Evolutionary conservation across 2,329 filamentous ascomycete species (phyloP).

Genomic region (Arthrobotrys iridis): DNA sequence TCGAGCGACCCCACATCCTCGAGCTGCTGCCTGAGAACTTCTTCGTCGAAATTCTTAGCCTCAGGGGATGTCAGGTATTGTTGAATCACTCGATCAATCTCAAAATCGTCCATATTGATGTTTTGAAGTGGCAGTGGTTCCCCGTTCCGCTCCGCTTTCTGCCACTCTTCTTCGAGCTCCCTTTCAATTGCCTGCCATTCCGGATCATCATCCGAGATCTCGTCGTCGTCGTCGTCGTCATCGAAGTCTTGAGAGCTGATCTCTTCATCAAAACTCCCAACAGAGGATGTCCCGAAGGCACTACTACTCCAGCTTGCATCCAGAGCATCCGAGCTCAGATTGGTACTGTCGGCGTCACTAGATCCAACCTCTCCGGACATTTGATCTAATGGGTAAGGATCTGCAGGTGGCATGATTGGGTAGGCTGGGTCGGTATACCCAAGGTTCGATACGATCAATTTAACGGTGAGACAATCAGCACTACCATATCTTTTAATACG

Average conservation of each 20-base stretch:
- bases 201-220: conserved; percentile 1
- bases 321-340: not conserved
- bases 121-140: not conserved
- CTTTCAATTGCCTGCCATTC: conserved; percentile 15
- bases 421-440: conserved; percentile 7
- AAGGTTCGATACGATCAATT: conserved; percentile 10
- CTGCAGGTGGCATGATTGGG: not conserved
- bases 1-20: not conserved
- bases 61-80: conserved; percentile 12
- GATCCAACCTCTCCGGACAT: conserved; percentile 4
- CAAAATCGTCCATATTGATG: conserved; percentile 7
- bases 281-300: not conserved
- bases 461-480: conserved; percentile 15
- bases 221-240: not conserved
- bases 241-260: not conserved
- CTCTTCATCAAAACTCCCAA: not conserved
- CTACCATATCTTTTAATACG: conserved; percentile 4
- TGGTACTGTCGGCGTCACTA: not conserved
- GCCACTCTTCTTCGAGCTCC: conserved; percentile 13
- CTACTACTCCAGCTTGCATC: conserved; percentile 14
- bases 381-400: not conserved
- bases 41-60: conserved; percentile 11
- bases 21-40: conserved; percentile 9
- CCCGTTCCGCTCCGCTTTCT: not conserved
- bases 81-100: conserved; percentile 2